Conservation (phyloP, 345 rosid genomes). For the Rhodamnia rubescens region DNA sequence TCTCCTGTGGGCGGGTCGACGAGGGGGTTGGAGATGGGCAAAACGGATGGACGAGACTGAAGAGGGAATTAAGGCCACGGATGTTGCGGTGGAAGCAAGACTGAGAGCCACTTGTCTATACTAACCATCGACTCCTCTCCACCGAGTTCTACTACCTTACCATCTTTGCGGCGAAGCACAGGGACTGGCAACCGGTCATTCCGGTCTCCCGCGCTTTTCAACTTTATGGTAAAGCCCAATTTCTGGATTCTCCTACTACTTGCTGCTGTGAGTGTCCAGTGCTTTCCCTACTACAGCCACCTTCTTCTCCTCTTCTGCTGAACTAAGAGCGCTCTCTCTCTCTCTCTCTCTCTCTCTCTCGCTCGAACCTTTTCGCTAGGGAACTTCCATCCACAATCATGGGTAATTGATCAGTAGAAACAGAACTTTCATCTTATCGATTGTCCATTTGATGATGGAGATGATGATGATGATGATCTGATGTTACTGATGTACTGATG, state of each 20-base stretch:
- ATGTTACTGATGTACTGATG: neutral
- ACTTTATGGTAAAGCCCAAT: fast-evolving
- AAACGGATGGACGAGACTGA: neutral
- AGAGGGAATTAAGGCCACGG: neutral
- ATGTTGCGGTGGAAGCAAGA: neutral
- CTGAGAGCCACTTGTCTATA: neutral
- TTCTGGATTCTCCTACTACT: fast-evolving
- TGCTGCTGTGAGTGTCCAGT: fast-evolving
- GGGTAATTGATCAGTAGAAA: neutral
- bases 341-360: neutral
- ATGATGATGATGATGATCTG: neutral
- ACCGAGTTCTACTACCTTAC: neutral
- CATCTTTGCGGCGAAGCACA: neutral
- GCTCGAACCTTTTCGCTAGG: neutral
- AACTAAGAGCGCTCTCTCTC: neutral
- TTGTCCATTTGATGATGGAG: neutral
- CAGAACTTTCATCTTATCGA: neutral
- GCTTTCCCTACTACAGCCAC: neutral
- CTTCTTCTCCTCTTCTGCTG: neutral
- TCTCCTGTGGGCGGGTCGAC: fast-evolving
- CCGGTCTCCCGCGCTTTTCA: neutral
- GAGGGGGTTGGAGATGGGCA: neutral
- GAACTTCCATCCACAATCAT: neutral
- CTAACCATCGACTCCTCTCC: too few species aligned
- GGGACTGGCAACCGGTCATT: neutral